Percentiles rank a stretch among this genome's conserved stretches.
Conservation (phyloP, 1,139 yeast genomes). For the Kodamaea alishanica region DNA sequence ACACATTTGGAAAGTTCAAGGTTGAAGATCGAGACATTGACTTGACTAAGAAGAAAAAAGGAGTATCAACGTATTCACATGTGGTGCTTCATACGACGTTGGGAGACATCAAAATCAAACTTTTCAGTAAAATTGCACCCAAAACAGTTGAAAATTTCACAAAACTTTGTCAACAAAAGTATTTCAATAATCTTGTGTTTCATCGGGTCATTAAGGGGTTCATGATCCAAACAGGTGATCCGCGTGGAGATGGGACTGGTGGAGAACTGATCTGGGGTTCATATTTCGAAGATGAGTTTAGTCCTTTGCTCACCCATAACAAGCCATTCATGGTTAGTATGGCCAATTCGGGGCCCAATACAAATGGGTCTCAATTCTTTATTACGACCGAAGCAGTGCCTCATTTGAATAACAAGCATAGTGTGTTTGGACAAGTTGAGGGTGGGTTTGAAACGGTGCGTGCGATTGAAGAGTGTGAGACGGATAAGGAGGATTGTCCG, state of each 20-base stretch:
- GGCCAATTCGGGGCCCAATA: conserved; percentile 35
- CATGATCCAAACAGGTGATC: conserved; percentile 56
- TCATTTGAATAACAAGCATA: conserved; percentile 28
- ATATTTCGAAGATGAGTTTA: conserved; percentile 42
- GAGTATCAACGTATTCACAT: conserved; percentile 6
- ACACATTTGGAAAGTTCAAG: conserved; percentile 2
- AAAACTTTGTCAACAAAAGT: conserved; percentile 31
- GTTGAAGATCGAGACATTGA: conserved; percentile 9
- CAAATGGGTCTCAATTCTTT: conserved; percentile 33
- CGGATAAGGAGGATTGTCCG: conserved; percentile 23
- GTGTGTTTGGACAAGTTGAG: conserved; percentile 29
- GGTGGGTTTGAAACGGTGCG: conserved; percentile 28
- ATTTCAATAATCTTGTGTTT: conserved; percentile 41
- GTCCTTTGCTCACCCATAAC: conserved; percentile 32
- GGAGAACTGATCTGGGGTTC: conserved; percentile 47
- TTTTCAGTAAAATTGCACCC: conserved; percentile 38
- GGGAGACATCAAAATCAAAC: conserved; percentile 41
- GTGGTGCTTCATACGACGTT: conserved; percentile 40
- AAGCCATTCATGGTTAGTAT: conserved; percentile 45
- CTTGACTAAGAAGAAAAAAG: conserved; percentile 8
- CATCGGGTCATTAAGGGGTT: conserved; percentile 47
- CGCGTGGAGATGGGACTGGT: conserved; percentile 49
- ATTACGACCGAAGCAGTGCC: conserved; percentile 27
- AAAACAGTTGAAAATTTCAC: conserved; percentile 44
- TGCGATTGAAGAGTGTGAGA: conserved; percentile 22